phyloP scores from a whole-genome alignment of 225 moss, liverwort and hornwort species.

The Takakia lepidozioides region DNA sequence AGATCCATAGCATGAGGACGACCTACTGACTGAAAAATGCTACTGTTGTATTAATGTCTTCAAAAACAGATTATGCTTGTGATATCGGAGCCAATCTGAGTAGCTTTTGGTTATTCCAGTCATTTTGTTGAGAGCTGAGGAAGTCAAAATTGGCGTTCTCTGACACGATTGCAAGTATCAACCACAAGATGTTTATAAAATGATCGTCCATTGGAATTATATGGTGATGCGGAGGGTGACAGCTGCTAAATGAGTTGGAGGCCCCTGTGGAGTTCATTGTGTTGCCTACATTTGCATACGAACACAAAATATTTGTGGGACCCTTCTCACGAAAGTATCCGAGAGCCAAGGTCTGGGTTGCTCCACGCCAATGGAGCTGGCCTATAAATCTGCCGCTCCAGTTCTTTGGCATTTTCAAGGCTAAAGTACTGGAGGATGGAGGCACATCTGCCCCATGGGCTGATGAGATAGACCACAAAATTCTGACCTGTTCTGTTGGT shows the following conservation, averaged over 20 bases:
- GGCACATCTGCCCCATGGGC: conserved; percentile 64
- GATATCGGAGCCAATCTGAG: no score
- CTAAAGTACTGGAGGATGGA: conserved; percentile 57
- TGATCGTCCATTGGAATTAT: conserved; percentile 56
- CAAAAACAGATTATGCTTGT: no score
- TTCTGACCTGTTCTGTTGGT: conserved; percentile 92
- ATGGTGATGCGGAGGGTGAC: conserved; percentile 91
- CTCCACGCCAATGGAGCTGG: conserved; percentile 99
- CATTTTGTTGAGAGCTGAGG: no score
- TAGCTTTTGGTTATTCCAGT: no score
- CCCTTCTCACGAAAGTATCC: conserved; percentile 94
- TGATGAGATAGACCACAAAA: conserved; percentile 91
- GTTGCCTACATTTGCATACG: conserved; percentile 94
- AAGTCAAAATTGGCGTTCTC: no score
- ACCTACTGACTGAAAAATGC: no score
- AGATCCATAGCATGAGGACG: no score
- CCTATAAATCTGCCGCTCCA: conserved; percentile 89
- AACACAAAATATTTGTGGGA: conserved; percentile 97
- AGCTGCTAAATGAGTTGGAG: conserved; percentile 95
- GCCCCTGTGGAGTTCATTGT: conserved; percentile 83
- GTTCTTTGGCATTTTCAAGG: conserved; percentile 85
- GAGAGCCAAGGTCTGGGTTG: conserved; percentile 93
- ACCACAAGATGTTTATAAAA: conserved; percentile 1
- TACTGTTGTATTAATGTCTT: no score
- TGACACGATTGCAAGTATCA: no score